These are phyloP conservation scores for Mollisia scopiformis DNA, from an alignment of 2,329 filamentous ascomycete species.

Conservation along the genomic window DNA sequence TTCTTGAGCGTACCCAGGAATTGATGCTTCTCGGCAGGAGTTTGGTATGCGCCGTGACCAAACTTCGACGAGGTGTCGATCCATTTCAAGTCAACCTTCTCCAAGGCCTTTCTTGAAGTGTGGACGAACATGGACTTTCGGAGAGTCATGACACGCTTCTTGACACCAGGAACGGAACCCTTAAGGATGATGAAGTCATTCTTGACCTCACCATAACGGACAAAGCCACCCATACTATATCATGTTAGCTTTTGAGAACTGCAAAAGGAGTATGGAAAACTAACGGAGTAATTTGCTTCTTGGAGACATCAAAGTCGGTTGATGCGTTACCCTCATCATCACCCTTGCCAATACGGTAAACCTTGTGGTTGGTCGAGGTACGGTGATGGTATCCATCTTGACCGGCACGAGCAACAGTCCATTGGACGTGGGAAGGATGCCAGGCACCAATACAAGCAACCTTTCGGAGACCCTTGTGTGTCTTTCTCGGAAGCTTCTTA, in stretches of 20 bases:
- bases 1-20: conserved; percentile 99
- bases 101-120: conserved; percentile 91
- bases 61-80: conserved; percentile 99
- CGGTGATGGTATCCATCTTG: conserved; percentile 99
- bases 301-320: conserved; percentile 94
- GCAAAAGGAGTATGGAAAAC: conserved; percentile 46
- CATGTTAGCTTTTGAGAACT: conserved; percentile 37
- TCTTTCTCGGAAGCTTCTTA: conserved; percentile 99
- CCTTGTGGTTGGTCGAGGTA: conserved; percentile 99
- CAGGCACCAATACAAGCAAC: conserved; percentile 99
- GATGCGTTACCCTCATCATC: conserved; percentile 89
- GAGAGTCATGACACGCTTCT: conserved; percentile 99
- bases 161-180: conserved; percentile 95
- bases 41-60: conserved; percentile 99
- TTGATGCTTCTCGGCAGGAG: conserved; percentile 94
- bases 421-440: conserved; percentile 99
- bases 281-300: conserved; percentile 99
- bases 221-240: conserved; percentile 92
- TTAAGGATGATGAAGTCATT: conserved; percentile 99
- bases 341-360: conserved; percentile 97
- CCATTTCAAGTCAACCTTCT: conserved; percentile 99
- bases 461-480: conserved; percentile 99
- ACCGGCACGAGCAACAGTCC: conserved; percentile 99
- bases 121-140: conserved; percentile 98
- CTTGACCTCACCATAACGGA: conserved; percentile 98